phyloP scores from a whole-genome alignment of 78 protist genomes.

The Dictyostelium intermedium region DNA sequence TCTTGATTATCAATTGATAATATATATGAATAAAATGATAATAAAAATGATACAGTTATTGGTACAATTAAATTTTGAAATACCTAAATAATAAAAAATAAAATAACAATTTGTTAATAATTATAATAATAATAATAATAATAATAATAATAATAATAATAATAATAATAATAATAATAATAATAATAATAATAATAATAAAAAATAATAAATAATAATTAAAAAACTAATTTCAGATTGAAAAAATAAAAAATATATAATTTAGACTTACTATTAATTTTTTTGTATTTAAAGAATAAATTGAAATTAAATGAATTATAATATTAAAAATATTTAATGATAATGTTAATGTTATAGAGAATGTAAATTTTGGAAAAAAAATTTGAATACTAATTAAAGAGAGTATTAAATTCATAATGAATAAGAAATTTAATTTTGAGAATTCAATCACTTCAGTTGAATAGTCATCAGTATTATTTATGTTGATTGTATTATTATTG shows the following conservation, averaged over 20 bases:
- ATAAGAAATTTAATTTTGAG: neutral
- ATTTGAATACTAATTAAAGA: neutral
- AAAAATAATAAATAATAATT: too few relatives aligned
- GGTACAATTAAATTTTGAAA: constrained; percentile 41
- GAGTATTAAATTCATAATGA: neutral
- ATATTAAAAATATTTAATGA: constrained; percentile 8
- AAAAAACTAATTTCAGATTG: too few relatives aligned
- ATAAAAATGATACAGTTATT: constrained; percentile 10
- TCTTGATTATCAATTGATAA: constrained; percentile 21
- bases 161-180: too few relatives aligned
- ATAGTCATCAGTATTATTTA: neutral
- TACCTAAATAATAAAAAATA: neutral
- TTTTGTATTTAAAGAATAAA: neutral
- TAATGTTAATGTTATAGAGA: neutral
- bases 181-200: too few relatives aligned
- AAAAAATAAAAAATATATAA: neutral
- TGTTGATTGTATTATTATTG: neutral
- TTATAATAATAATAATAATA: neutral
- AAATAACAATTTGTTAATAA: neutral
- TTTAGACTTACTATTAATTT: constrained; percentile 18
- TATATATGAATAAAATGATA: constrained; percentile 25
- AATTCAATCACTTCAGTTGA: neutral
- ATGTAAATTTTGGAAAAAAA: constrained; percentile 31
- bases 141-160: neutral
- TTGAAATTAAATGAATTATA: neutral